Base-by-base conservation (phyloP, 192 early-diverging fungal genomes). In the Mortierella hygrophila region DNA sequence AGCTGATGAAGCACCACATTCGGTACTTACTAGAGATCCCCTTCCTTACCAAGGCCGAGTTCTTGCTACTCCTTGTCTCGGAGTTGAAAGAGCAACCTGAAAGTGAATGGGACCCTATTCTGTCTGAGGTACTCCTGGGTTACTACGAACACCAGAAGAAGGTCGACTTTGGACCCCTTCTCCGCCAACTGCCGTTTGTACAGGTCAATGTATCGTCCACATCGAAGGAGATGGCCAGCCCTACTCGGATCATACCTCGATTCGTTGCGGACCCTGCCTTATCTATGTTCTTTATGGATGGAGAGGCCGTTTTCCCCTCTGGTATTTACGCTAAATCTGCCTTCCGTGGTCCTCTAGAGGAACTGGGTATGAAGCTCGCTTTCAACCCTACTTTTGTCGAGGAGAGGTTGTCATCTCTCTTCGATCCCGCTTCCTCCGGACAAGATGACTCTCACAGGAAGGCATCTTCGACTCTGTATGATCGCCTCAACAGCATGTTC, bases 1-100 rank as follows among this genome's bases (percentile, higher is more conserved):
- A 82, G 16, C 75, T n/a, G 0, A 46, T 76, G 81, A 40, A 47
- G 0, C 26, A 49, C 2, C 75, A 82, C n/a, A 21, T 82, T 0
- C 18, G 26, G 1, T 9, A 52, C 9, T 8, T 76, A 32, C n/a
- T 72, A 11, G 16, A 72, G 3, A 32, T 83, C 8, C 71, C 40
- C 1, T 10, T 26, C 23, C 55, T 78, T 3, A 68, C 41, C 13
- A 77, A 83, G 29, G 29, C 60, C 11, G 29, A 65, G 60, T 65
- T 32, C 60, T 11, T 65, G 13, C 60, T 10, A 26, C 29, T 35
- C 3, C 60, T 65, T 29, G 29, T 65, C 26, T 65, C 11, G 9
- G 6, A 65, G 29, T 29, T 65, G 26, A 13, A 35, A 11, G 60
- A 65, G 26, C 60, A 26, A 10, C 60, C 60, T 0, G 26, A 65